Conservation (phyloP, 164 flowering plant species). For the Piper longum region DNA sequence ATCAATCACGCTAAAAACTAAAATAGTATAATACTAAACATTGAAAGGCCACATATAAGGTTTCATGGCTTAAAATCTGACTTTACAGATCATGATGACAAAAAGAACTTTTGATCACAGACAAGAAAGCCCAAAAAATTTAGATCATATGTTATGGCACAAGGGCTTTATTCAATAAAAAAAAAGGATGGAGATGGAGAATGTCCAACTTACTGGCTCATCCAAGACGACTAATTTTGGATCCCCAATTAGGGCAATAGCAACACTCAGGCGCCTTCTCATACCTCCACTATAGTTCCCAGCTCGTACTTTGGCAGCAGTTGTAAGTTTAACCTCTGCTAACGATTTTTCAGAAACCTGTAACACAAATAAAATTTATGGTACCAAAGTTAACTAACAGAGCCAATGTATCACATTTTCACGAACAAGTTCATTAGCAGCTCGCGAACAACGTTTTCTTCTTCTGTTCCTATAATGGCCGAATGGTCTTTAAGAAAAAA, state of each 20-base stretch:
- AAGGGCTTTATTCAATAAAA: too few species aligned
- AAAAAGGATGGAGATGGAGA: neutral
- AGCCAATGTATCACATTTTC: neutral
- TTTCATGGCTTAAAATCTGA: neutral
- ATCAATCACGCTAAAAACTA: neutral
- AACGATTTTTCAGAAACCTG: conserved; percentile 57
- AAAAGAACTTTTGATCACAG: neutral
- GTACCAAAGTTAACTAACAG: too few species aligned
- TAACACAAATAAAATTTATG: neutral
- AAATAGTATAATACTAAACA: neutral
- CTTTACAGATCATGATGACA: too few species aligned
- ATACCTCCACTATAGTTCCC: conserved; percentile 98
- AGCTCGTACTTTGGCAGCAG: conserved; percentile 61
- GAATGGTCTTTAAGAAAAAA: neutral
- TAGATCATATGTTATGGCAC: too few species aligned
- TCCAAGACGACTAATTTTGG: conserved; percentile 61
- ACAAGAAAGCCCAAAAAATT: neutral
- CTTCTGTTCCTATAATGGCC: neutral
- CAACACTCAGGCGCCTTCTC: conserved; percentile 87
- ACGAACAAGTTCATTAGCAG: neutral
- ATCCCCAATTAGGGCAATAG: conserved; percentile 62
- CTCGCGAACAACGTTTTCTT: neutral
- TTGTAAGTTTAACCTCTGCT: conserved; percentile 64
- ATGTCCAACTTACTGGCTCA: conserved; percentile 38
- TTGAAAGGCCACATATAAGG: neutral